Base-by-base conservation (phyloP, 2,329 filamentous ascomycete species). In the Scytalidium sp. region DNA sequence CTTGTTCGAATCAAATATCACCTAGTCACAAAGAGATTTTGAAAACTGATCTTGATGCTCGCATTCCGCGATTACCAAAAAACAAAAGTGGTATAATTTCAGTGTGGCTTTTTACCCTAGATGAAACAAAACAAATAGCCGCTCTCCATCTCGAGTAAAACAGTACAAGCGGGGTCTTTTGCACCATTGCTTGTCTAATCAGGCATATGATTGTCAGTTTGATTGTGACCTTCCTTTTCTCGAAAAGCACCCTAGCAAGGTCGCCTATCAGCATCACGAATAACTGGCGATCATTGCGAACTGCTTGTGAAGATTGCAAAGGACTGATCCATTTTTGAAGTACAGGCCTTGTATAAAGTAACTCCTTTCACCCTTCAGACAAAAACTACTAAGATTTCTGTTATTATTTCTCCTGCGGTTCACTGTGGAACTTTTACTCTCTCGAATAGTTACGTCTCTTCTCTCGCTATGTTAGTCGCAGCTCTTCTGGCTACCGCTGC, bases 401-500 rank as follows among this genome's bases (percentile, higher is more conserved):
- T 13, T 23, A 20, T 23, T 45, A 1, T 41, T 39, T 22, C 19
- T 43, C 21, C 19, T n/a, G 36, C 36, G 27, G 36, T 17, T 17
- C 10, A 21, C 22, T 49, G 45, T 46, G 45, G 49, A 43, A 41
- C 45, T 41, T 46, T 49, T 29, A 45, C 43, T 44, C 27, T 45
- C 41, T n/a, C 25, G 40, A 49, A 27, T 43, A 42, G 23, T 32
- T 27, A 46, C 50, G 41, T 43, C 49, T 48, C 44, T 32, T 52
- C 42, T 22, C 15, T 42, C 49, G 47, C 32, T 43, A 56, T 64
- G 50, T 56, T 52, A 7, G 55, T 57, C 42, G 52, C 57, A 36
- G 56, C 54, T 36, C 50, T 59, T 45, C 52, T 61, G 48, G 49
- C 47, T 36, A 41, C 54, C 45, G 59, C 56, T 43, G 56, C 58